Base-by-base conservation (phyloP, 768 basidiomycete species). In the Crassisporium funariophilum region DNA sequence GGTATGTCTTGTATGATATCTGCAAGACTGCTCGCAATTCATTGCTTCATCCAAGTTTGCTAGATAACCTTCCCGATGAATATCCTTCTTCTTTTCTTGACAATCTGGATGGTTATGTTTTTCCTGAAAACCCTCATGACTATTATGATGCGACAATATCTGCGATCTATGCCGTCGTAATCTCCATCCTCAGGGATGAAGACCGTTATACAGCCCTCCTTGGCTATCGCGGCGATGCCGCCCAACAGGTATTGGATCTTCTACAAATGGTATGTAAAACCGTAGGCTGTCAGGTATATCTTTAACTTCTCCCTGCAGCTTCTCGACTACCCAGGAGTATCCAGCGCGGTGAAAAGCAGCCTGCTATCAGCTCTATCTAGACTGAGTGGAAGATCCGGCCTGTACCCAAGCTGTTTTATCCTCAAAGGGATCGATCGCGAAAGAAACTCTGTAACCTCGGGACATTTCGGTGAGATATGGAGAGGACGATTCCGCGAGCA, bases 401-500 rank as follows among this genome's bases (percentile, higher is more conserved):
- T 63, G 2, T 61, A 64, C 25, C 69, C 69, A 6, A 49, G 56
- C 5, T 62, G 60, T 22, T 59, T 67, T 23, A 36, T 52, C 1
- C 46, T 63, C 11, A 37, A 40, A 16, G 59, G 46, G 12, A 49
- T 63, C 9, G 42, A 44, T 15, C 47, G 41, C 2, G 44, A 43
- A 9, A 24, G 50, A 0, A 50, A 53, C 4, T 40, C 39, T 6
- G 46, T 53, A 2, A 45, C 54, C 4, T 48, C 49, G 11, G 67
- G 67, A 5, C 47, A 56, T 12, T 68, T 64, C 40, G 58, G 63
- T 7, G 67, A 67, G 11, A 57, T 68, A 8, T 62, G 61, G 53
- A 61, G 41, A 42, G 63, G 59, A 2, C 8, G 37, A 10, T 52
- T 54, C 31, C 46, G 46, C 1, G 56, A 50, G 7, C 49, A 52